phyloP scores from a whole-genome alignment of 169 alveolate species.

The Ichthyophthirius multifiliis region DNA sequence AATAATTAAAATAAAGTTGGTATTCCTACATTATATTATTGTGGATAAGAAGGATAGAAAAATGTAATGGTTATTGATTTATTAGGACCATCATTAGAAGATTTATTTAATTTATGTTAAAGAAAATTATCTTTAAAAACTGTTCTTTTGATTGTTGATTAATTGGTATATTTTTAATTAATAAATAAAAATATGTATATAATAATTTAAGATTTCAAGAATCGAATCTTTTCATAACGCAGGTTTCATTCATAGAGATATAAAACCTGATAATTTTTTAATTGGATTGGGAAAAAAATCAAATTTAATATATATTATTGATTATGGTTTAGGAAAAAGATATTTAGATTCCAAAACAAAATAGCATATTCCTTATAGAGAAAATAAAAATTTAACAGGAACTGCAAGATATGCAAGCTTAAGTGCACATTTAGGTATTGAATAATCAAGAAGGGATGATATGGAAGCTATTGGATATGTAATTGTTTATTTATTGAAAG shows the following conservation, averaged over 20 bases:
- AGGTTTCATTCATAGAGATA: constrained; percentile 73
- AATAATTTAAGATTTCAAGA: constrained; percentile 22
- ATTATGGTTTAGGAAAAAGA: constrained; percentile 69
- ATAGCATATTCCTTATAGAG: constrained; percentile 66
- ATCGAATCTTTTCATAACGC: constrained; percentile 68
- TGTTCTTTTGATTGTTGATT: constrained; percentile 57
- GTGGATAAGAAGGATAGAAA: constrained; percentile 7
- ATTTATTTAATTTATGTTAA: constrained; percentile 50
- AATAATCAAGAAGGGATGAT: constrained; percentile 76
- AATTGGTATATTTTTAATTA: constrained; percentile 32
- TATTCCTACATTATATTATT: constrained; percentile 13
- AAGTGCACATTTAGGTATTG: constrained; percentile 69
- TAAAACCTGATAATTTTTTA: constrained; percentile 80
- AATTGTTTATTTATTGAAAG: constrained; percentile 48
- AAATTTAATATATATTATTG: constrained; percentile 40
- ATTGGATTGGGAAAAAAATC: constrained; percentile 51
- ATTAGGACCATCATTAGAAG: constrained; percentile 71
- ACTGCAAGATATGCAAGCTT: constrained; percentile 74
- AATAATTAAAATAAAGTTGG: not conserved
- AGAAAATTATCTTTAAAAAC: constrained; percentile 58
- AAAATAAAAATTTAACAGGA: constrained; percentile 59
- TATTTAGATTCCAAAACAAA: constrained; percentile 66
- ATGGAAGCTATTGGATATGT: constrained; percentile 62
- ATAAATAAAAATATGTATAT: not conserved
- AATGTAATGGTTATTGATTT: constrained; percentile 62